Percentiles rank a stretch among this genome's conserved stretches.
These are phyloP conservation scores for Xylariaceae sp. DNA, from an alignment of 2,329 filamentous ascomycete species.

Conservation along the genomic window DNA sequence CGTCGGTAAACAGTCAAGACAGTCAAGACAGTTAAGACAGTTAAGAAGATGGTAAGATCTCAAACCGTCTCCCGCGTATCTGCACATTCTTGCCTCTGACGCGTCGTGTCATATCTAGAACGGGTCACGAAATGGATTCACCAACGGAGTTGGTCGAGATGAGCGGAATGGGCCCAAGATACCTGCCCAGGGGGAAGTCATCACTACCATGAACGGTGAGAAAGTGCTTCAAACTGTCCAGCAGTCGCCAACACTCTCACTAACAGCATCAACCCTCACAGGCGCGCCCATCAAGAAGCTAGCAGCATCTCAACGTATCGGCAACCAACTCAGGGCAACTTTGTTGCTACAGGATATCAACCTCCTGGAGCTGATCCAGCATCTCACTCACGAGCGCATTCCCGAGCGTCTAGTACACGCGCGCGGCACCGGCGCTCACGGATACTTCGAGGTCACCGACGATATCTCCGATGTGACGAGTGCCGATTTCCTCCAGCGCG, in stretches of 20 bases:
- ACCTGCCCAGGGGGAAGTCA: neutral
- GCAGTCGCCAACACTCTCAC: neutral
- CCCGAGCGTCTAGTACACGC: constrained; percentile 26
- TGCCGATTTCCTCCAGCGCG: constrained; percentile 22
- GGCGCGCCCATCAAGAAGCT: constrained; percentile 11
- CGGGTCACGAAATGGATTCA: neutral
- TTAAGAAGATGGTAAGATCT: neutral
- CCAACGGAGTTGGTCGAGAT: neutral
- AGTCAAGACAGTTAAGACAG: neutral
- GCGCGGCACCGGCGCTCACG: constrained; percentile 18
- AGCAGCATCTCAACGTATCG: constrained; percentile 12
- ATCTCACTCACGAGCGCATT: constrained; percentile 25
- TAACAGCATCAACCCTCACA: neutral
- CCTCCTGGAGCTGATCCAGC: constrained; percentile 20
- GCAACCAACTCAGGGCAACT: constrained; percentile 11
- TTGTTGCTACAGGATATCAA: constrained; percentile 16
- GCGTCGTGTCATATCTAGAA: neutral
- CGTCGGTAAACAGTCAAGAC: too few species aligned
- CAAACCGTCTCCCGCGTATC: neutral
- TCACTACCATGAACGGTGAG: constrained; percentile 18
- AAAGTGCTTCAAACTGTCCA: neutral
- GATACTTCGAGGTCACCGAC: constrained; percentile 26
- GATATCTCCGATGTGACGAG: constrained; percentile 24
- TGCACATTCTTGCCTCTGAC: neutral
- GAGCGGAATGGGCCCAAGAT: neutral